Base-by-base conservation (phyloP, 2,329 filamentous ascomycete genomes). In the Trichoderma semiorbis region DNA sequence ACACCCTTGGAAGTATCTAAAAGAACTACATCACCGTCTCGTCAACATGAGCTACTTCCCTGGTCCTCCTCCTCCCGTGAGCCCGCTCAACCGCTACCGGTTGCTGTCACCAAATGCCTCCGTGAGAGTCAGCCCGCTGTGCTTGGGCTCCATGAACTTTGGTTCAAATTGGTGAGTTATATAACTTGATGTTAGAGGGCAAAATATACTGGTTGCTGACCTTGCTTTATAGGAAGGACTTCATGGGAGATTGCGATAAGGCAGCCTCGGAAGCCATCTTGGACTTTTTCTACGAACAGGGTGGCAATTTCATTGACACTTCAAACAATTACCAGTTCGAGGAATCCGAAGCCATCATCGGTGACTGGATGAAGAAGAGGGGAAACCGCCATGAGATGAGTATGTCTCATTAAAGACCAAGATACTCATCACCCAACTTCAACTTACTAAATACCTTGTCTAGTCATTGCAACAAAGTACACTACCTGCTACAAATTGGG, bases 281-380 rank as follows among this genome's bases (percentile, higher is more conserved):
- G 10, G 91, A 93, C 76, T 88, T 86, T 77, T 93, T 88, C 80
- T 88, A 86, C 72, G 85, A 86, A 7, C 85, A 89, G 78, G 79
- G 75, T 76, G 91, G 92, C 28, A 93, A 93, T 81, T 93, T 93
- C 79, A 90, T 93, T 77, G 92, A 93, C 78, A 92, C 90, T 0
- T 77, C 90, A 72, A 91, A 89, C 81, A 90, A 90, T 79, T 93
- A 93, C 80, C 90, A 92, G 75, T 81, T 84, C 69, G 84, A 83
- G 72, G 85, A 92, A 78, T 88, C 88, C 1, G 91, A 93, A 79
- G 79, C 77, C 67, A 91, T 90, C 88, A 83, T 93, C 71, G 91
- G 91, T 43, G 89, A 91, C 75, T 93, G 91, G 90, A 91, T 92
- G 88, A 84, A 85, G 75, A 85, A 85, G 73, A 86, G 89, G 11